A percentile compares a stretch with the other conserved stretches of the same genome.
Conservation (phyloP, 2,329 filamentous ascomycete genomes). For the Talaromyces sp. region DNA sequence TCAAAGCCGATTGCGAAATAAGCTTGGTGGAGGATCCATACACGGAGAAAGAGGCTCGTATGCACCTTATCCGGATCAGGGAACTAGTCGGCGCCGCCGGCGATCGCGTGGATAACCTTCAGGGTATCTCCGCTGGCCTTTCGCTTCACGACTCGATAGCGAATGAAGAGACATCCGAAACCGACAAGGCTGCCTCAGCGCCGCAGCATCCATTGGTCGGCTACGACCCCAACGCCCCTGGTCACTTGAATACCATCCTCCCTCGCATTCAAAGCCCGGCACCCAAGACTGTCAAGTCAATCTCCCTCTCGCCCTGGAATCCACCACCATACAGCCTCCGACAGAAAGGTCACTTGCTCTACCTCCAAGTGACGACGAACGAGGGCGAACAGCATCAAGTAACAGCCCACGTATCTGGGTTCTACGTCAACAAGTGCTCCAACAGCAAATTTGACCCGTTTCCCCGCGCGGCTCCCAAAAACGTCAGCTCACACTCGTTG, state of each 20-base stretch:
- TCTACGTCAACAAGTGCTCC: slow-evolving; percentile 94
- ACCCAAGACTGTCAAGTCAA: slow-evolving; percentile 85
- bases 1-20: slow-evolving; percentile 72
- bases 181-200: slow-evolving; percentile 22
- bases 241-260: slow-evolving; percentile 65
- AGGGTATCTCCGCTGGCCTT: slow-evolving; percentile 77
- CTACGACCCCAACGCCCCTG: slow-evolving; percentile 70
- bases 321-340: slow-evolving; percentile 87
- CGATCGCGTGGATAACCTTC: slow-evolving; percentile 77
- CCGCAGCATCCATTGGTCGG: slow-evolving; percentile 56
- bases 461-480: slow-evolving; percentile 73
- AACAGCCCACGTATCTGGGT: slow-evolving; percentile 87
- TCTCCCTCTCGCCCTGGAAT: slow-evolving; percentile 91
- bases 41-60: slow-evolving; percentile 94
- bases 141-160: slow-evolving; percentile 79
- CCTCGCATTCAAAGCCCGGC: slow-evolving; percentile 61
- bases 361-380: slow-evolving; percentile 81
- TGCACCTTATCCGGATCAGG: slow-evolving; percentile 85
- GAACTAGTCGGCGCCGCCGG: slow-evolving; percentile 91
- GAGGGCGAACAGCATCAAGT: slow-evolving; percentile 94
- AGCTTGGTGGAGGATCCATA: slow-evolving; percentile 89
- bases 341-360: slow-evolving; percentile 87
- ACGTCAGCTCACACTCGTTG: slow-evolving; percentile 75
- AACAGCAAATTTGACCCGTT: slow-evolving; percentile 92
- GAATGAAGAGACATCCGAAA: slow-evolving; percentile 31